phyloP scores from a whole-genome alignment of 805 yeast genomes.

The Zygoascus biomembranicola region DNA sequence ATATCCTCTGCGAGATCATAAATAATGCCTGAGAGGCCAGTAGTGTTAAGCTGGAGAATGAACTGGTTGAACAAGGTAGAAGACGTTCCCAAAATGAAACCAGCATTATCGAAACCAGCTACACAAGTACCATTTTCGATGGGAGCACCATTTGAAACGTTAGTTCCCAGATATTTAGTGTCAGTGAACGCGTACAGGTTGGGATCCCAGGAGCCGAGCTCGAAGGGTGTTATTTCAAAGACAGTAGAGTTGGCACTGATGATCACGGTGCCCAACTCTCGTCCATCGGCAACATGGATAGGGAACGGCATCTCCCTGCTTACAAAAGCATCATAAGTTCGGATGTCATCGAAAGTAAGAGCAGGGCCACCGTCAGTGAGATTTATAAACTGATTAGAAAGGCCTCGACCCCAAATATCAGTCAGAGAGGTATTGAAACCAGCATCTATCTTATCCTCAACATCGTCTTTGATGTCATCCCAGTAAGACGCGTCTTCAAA shows the following conservation, averaged over 20 bases:
- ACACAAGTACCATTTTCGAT: slow-evolving; percentile 40
- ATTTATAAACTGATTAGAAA: slow-evolving; percentile 65
- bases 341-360: slow-evolving; percentile 47
- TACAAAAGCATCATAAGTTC: slow-evolving; percentile 52
- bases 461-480: slow-evolving; percentile 36
- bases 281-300: slow-evolving; percentile 44
- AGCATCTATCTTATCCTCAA: slow-evolving; percentile 48
- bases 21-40: slow-evolving; percentile 41
- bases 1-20: slow-evolving; percentile 39
- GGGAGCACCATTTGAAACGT: slow-evolving; percentile 52
- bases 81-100: slow-evolving; percentile 76
- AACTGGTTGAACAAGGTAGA: slow-evolving; percentile 71
- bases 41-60: slow-evolving; percentile 47
- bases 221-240: slow-evolving; percentile 48
- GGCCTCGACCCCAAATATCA: slow-evolving; percentile 75
- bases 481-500: slow-evolving; percentile 45
- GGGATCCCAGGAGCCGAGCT: slow-evolving; percentile 86
- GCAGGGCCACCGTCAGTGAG: slow-evolving; percentile 56
- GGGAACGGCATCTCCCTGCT: slow-evolving; percentile 67
- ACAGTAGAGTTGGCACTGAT: slow-evolving; percentile 60
- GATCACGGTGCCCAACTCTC: slow-evolving; percentile 39
- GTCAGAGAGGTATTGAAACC: slow-evolving; percentile 64
- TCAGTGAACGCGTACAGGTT: slow-evolving; percentile 57
- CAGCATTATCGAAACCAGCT: slow-evolving; percentile 71
- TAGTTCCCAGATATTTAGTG: slow-evolving; percentile 61